phyloP scores from a whole-genome alignment of 257 asterid genomes.

The Solanum chilense region DNA sequence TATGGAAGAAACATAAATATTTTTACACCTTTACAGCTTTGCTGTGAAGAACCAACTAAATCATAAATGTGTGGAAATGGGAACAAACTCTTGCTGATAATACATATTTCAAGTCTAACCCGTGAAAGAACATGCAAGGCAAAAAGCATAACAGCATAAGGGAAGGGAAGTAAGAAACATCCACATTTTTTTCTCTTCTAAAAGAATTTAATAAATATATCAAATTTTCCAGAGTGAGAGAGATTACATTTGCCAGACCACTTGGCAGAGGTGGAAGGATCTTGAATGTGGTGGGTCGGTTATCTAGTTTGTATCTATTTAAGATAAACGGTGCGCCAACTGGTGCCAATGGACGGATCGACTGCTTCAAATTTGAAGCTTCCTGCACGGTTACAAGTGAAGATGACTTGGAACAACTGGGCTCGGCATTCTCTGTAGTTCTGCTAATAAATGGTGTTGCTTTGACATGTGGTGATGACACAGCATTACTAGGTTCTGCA shows the following conservation, averaged over 20 bases:
- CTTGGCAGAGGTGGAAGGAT: slow-evolving; percentile 69
- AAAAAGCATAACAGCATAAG: neutral
- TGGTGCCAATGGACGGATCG: slow-evolving; percentile 49
- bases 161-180: neutral
- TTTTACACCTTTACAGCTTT: neutral
- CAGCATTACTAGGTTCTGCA: slow-evolving; percentile 4
- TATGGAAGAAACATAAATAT: neutral
- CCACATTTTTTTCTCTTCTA: neutral
- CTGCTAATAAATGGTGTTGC: slow-evolving; percentile 9
- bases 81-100: neutral
- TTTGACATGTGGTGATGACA: slow-evolving; percentile 28
- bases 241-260: slow-evolving; percentile 65
- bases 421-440: slow-evolving; percentile 23
- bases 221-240: neutral
- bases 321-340: slow-evolving; percentile 37
- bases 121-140: neutral
- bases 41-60: neutral
- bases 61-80: neutral
- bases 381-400: slow-evolving; percentile 25
- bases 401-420: slow-evolving; percentile 23
- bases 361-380: slow-evolving; percentile 25
- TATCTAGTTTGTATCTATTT: slow-evolving; percentile 86
- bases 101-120: neutral
- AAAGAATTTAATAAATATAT: neutral
- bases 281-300: slow-evolving; percentile 84